Evolutionary conservation across 78 protist species (phyloP).

Genomic region (Monocercomonoides exilis): DNA sequence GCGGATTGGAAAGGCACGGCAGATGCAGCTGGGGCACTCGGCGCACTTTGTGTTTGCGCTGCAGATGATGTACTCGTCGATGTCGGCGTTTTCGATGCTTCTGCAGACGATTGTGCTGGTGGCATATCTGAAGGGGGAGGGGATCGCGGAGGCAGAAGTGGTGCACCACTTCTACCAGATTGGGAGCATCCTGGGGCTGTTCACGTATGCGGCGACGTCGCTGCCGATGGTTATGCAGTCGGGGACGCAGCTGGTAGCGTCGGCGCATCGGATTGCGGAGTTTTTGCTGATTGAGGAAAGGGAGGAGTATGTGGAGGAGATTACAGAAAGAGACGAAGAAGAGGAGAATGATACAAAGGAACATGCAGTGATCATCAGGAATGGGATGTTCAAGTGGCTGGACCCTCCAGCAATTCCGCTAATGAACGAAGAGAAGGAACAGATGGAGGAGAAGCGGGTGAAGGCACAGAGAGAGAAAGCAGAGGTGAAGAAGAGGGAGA

Average conservation of each 20-base stretch:
- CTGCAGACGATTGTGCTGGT: neutral
- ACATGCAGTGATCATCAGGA: too few relatives aligned
- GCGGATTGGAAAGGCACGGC: neutral
- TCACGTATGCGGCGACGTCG: too few relatives aligned
- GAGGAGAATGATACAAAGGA: too few relatives aligned
- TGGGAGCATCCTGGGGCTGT: too few relatives aligned
- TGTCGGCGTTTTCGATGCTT: neutral
- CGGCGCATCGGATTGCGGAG: neutral
- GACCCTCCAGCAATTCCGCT: too few relatives aligned
- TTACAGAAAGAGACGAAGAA: too few relatives aligned
- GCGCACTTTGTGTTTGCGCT: neutral
- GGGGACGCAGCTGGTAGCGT: neutral
- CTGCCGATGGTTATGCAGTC: neutral
- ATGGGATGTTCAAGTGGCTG: too few relatives aligned
- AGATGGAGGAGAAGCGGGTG: too few relatives aligned
- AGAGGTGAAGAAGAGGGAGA: too few relatives aligned
- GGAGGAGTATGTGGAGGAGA: neutral
- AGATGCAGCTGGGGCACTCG: neutral
- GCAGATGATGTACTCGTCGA: neutral
- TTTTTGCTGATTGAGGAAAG: neutral
- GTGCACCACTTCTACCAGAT: too few relatives aligned
- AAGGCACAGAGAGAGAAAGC: too few relatives aligned
- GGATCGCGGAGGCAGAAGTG: neutral
- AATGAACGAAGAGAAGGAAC: too few relatives aligned
- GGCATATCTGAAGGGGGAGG: neutral